Base-by-base conservation (phyloP, 768 basidiomycete genomes). In the Sutorius australiensis region DNA sequence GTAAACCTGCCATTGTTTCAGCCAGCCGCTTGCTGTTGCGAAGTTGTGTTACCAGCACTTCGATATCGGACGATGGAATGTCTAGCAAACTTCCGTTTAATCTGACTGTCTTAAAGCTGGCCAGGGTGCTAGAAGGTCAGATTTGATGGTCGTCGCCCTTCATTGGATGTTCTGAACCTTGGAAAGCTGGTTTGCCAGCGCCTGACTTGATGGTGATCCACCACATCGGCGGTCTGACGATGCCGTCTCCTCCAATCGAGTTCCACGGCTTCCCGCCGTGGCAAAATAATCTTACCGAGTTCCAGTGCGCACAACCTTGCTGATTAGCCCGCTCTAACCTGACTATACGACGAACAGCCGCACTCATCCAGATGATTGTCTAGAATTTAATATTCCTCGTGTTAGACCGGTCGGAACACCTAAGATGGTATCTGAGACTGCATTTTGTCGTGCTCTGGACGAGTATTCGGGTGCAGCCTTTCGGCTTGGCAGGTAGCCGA, bases 191-290 rank as follows among this genome's bases (percentile, higher is more conserved):
- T 33, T 73, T 89, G 41, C 77, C 82, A 16, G 73, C 86, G 13
- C 87, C 89, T 13, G 88, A 92, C 60, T 80, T 92, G 46, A 80
- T 90, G 76, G 82, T 92, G 58, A 74, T 91, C 14, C 87, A 92
- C 62, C 72, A 81, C 42, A 54, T 87, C 19, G 72, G 71, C 31
- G 70, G 74, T 3, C 64, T 70, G 12, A 68, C 61, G 44, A 67
- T 66, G 34, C 67, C 71, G 34, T 65, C 62, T 36, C 61, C 72
- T 21, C 81, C 86, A 1, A 67, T 85, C 46, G 87, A 91, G 65
- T 72, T 91, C 19, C 72, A 86, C 58, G 86, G 85, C 5, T 91
- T 86, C 61, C 90, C 90, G 16, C 90, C 90, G 14, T 92, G 90
- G 89, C 90, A 92, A 60, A 80, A 84, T n/a, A 75, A 84, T 50